phyloP scores from a whole-genome alignment of 2,329 filamentous ascomycete genomes.

The Dactylonectria macrodidyma region DNA sequence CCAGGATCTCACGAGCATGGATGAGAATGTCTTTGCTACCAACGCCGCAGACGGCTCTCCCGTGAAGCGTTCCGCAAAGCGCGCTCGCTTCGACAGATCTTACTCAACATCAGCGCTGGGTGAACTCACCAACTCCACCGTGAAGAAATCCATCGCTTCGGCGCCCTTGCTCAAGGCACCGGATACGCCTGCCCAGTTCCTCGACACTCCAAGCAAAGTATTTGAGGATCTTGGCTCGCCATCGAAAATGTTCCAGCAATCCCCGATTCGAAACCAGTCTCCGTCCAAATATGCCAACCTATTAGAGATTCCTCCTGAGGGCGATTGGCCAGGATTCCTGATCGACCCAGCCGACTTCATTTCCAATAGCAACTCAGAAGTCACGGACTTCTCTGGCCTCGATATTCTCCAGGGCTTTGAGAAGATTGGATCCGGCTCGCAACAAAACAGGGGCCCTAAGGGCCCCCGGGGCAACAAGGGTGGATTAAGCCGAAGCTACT shows the following conservation, averaged over 20 bases:
- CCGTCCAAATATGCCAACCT: slow-evolving; percentile 65
- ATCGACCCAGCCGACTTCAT: slow-evolving; percentile 59
- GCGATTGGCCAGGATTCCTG: slow-evolving; percentile 56
- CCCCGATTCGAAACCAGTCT: slow-evolving; percentile 57
- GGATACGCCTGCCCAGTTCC: slow-evolving; percentile 54
- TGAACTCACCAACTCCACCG: slow-evolving; percentile 69
- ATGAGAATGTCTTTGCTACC: slow-evolving; percentile 52
- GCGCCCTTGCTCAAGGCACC: slow-evolving; percentile 67
- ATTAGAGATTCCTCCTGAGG: slow-evolving; percentile 54
- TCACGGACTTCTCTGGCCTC: slow-evolving; percentile 71
- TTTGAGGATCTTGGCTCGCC: slow-evolving; percentile 70
- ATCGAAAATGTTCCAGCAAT: slow-evolving; percentile 63
- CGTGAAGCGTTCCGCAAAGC: slow-evolving; percentile 73
- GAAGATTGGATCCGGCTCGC: slow-evolving; percentile 73
- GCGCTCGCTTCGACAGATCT: slow-evolving; percentile 75
- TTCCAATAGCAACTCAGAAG: slow-evolving; percentile 64
- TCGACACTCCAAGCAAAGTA: slow-evolving; percentile 72
- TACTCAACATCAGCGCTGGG: slow-evolving; percentile 73
- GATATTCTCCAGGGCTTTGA: slow-evolving; percentile 84
- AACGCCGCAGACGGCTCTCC: slow-evolving; percentile 73
- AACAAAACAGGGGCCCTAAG: slow-evolving; percentile 42
- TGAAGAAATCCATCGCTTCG: slow-evolving; percentile 66
- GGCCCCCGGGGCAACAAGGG: slow-evolving; percentile 47
- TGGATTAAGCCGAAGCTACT: slow-evolving; percentile 50
- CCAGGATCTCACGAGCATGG: slow-evolving; percentile 54